Evolutionary conservation across 495 filamentous ascomycete species (phyloP), one percentile per base, ranked within the genome.

Genomic region (Hypoxylon cercidicola): DNA sequence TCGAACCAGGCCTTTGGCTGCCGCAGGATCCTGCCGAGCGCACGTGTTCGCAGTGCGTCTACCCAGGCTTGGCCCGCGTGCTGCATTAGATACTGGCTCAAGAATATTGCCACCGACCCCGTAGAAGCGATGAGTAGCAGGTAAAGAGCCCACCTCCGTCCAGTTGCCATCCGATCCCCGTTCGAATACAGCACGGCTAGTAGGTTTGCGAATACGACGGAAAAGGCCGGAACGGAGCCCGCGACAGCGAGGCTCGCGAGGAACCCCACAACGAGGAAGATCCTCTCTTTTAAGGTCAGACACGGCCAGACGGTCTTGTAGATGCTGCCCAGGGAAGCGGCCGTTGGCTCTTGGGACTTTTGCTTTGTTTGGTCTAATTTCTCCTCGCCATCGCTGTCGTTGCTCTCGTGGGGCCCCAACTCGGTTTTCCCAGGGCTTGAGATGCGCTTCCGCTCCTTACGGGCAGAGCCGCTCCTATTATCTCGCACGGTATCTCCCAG

Each of bases 1-100:
- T 93, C 90, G 66, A 97, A 97, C 90, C 92, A 99, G n/a, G 82
- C 73, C 62, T 84, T 86, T 11, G 93, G 92, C 73, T 98, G 95
- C 35, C 84, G 81, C 8, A 99, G 78, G 13, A 97, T 84, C 2
- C 86, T 85, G 55, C 80, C 79, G 48, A 97, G 80, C 3, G 91
- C 87, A 74, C 85, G 81, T 13, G 83, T 80, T 0, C 93, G 88
- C 1, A 96, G 80, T 1, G 75, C 69, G 69, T 95, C 88, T 43
- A 93, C 83, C 95, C 95, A 98, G 19, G 81, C 75, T 67, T 97
- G 92, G 3, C 88, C 90, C 23, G 81, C 87, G 15, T 78, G 75
- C 55, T 96, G 91, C 16, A 97, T 78, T 12, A 89, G 71, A 68
- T 89, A 92, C 53, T 90, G 86, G 74, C 86, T 87, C 9, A 84